Evolutionary conservation across 2,329 filamentous ascomycete genomes (phyloP), one percentile per base, ranked within the genome.

Genomic region (Pseudogymnoascus sp.): DNA sequence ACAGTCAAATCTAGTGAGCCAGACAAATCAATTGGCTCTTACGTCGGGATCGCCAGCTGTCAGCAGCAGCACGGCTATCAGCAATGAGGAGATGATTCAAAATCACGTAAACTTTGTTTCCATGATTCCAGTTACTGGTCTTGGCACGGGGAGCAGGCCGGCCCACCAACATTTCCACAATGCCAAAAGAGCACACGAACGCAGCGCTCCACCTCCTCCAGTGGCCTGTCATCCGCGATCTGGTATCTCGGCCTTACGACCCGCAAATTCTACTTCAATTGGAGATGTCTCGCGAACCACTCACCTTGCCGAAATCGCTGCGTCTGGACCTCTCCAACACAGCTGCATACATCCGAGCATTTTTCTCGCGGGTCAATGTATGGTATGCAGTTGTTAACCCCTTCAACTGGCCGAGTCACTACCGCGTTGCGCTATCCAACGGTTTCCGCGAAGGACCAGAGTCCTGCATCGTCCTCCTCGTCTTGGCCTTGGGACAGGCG

Each of bases 361-460:
- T 91, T 73, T 95, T 93, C 70, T 86, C 89, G 63, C 82, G 88
- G 43, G 90, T 92, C 64, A 93, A 93, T 67, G 82, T 92, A 2
- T 93, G 90, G 88, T 93, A 93, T 70, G 90, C 90, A 8, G 91
- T 89, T 68, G 89, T 95, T 35, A 93, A 92, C 71, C 90, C 90
- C 0, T 90, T 90, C 73, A 89, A 86, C 1, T 95, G 90, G 90
- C 81, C 83, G 43, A 85, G 81, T 64, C 88, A 91, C 71, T 93
- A 93, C 71, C 84, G 87, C 28, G 88, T 83, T 4, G 90, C 90
- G 0, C 80, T 92, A 5, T 88, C 88, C 2, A 88, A 88, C 67
- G 87, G 88, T 1, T 93, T 93, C 68, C 83, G 88, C 38, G 88
- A 91, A 68, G 90, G 90, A 0, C 86, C 89, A 0, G 90, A 93